Evolutionary conservation across 306 rosid genomes (phyloP).

Genomic region (Sicyos baderoa): DNA sequence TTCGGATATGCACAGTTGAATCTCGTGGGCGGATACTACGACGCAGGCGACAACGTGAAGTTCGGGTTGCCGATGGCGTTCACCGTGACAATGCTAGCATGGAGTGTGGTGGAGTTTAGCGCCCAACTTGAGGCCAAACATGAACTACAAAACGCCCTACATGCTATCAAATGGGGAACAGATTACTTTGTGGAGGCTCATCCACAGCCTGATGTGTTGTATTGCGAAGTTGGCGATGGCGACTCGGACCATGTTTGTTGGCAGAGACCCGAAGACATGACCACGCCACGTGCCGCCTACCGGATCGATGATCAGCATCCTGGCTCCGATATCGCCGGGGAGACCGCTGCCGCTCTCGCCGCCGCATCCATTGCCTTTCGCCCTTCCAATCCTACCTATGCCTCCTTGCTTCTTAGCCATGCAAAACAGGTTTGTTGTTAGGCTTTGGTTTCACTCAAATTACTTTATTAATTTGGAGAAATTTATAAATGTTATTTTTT

Average conservation of each 20-base stretch:
- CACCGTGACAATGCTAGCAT: slow-evolving; percentile 52
- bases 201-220: slow-evolving; percentile 28
- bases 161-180: slow-evolving; percentile 58
- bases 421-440: slow-evolving; percentile 33
- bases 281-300: slow-evolving; percentile 30
- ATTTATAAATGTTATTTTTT: neutral
- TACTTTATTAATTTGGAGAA: neutral
- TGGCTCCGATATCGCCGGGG: slow-evolving; percentile 59
- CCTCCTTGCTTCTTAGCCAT: slow-evolving; percentile 29
- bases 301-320: slow-evolving; percentile 34
- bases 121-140: slow-evolving; percentile 16
- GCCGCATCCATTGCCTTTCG: slow-evolving; percentile 47
- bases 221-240: slow-evolving; percentile 45
- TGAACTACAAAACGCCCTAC: slow-evolving; percentile 34
- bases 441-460: neutral
- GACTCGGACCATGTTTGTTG: slow-evolving; percentile 50
- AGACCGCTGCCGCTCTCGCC: slow-evolving; percentile 54
- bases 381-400: slow-evolving; percentile 9
- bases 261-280: slow-evolving; percentile 70
- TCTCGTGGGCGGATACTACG: slow-evolving; percentile 64
- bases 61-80: slow-evolving; percentile 62
- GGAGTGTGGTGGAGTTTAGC: slow-evolving; percentile 49
- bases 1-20: slow-evolving; percentile 17
- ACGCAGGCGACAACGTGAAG: slow-evolving; percentile 62
- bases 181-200: slow-evolving; percentile 54